A percentile compares a stretch with the other conserved stretches of the same genome.
Conservation (phyloP, 2,329 filamentous ascomycete species). For the Torrubiellomyces zombiae region DNA sequence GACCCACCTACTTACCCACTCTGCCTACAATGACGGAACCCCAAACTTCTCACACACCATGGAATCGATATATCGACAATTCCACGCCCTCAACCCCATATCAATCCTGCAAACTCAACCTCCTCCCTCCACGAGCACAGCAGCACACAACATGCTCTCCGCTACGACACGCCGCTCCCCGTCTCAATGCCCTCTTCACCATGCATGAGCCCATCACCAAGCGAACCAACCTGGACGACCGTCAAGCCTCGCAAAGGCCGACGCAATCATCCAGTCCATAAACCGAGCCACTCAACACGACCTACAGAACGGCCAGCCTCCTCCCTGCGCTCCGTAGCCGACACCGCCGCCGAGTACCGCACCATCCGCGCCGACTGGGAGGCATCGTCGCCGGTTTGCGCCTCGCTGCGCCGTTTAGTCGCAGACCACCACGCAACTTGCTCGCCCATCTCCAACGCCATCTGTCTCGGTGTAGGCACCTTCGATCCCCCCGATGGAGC, state of each 20-base stretch:
- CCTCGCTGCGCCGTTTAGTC: conserved; percentile 18
- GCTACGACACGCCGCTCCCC: background rate
- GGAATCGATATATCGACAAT: no score
- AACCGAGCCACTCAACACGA: conserved; percentile 4
- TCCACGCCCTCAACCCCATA: no score
- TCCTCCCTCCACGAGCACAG: no score
- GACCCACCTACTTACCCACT: no score
- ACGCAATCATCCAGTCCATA: no score
- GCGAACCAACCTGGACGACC: conserved; percentile 10
- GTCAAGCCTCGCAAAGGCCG: conserved; percentile 8
- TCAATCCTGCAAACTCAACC: no score
- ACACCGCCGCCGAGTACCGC: conserved; percentile 14
- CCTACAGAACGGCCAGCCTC: background rate
- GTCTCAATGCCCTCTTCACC: conserved; percentile 1
- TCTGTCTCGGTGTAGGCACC: conserved; percentile 38
- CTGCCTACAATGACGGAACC: no score
- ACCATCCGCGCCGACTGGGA: conserved; percentile 12
- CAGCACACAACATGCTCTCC: background rate
- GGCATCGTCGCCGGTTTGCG: conserved; percentile 11
- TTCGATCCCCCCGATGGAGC: conserved; percentile 33
- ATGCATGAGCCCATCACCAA: background rate
- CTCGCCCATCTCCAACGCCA: conserved; percentile 20
- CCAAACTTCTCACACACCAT: no score
- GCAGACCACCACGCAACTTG: conserved; percentile 7
- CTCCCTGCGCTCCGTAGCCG: conserved; percentile 8